A percentile compares a stretch with the other conserved stretches of the same genome.
Conservation (phyloP, 2,329 filamentous ascomycete genomes). For the Epichloe gansuensis region DNA sequence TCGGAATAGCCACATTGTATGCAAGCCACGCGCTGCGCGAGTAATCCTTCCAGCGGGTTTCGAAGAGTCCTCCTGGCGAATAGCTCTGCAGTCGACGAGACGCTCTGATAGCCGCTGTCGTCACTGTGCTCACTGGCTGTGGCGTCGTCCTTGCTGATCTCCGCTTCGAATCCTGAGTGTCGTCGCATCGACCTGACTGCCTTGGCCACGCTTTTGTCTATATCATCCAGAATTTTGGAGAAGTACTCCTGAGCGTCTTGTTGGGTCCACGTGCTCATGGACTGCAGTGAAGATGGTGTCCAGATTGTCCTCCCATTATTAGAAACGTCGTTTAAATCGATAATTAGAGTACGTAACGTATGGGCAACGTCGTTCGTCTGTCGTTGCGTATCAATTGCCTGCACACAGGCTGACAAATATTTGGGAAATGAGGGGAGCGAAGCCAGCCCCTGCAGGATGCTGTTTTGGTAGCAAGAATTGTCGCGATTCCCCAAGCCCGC, state of each 20-base stretch:
- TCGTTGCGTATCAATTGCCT: slow-evolving; percentile 15
- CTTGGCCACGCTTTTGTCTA: slow-evolving; percentile 62
- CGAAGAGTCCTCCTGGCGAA: slow-evolving; percentile 29
- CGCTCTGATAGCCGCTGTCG: slow-evolving; percentile 44
- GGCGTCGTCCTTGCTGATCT: slow-evolving; percentile 27
- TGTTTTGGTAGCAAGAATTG: slow-evolving; percentile 97
- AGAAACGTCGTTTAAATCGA: slow-evolving; percentile 52
- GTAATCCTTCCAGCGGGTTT: slow-evolving; percentile 77
- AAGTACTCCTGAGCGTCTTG: slow-evolving; percentile 98
- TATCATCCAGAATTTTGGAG: slow-evolving; percentile 72
- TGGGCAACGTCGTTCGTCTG: slow-evolving; percentile 26
- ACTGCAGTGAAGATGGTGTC: slow-evolving; percentile 72
- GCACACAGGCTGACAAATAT: slow-evolving; percentile 44
- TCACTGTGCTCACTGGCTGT: slow-evolving; percentile 37
- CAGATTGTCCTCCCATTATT: slow-evolving; percentile 69
- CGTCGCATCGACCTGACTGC: slow-evolving; percentile 21
- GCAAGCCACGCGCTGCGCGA: slow-evolving; percentile 82
- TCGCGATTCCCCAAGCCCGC: slow-evolving; percentile 78
- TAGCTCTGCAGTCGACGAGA: slow-evolving; percentile 24
- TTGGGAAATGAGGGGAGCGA: slow-evolving; percentile 56
- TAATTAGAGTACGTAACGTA: slow-evolving; percentile 51
- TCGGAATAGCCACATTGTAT: slow-evolving; percentile 76
- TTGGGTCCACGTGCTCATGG: slow-evolving; percentile 89
- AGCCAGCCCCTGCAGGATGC: slow-evolving; percentile 74
- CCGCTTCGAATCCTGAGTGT: slow-evolving; percentile 27